Evolutionary conservation across 2,329 filamentous ascomycete species (phyloP).

Genomic region (Myotisia sp.): DNA sequence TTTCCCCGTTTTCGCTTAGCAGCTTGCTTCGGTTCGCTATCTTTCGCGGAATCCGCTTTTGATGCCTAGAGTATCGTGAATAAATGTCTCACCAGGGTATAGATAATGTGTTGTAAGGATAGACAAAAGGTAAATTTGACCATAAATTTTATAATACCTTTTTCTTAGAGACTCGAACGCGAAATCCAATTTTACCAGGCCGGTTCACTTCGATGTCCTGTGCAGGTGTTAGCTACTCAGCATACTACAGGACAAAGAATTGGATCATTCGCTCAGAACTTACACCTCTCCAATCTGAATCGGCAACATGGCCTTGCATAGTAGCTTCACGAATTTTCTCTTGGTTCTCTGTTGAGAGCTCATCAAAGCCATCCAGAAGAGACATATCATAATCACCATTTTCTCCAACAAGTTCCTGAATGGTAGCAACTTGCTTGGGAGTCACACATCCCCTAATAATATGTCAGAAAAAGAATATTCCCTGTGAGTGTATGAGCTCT

Average conservation of each 20-base stretch:
- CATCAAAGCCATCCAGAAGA: conserved; percentile 66
- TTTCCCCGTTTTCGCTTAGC: conserved; percentile 20
- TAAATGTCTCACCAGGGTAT: too few species aligned
- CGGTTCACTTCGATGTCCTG: conserved; percentile 64
- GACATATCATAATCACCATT: conserved; percentile 44
- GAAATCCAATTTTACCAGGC: conserved; percentile 52
- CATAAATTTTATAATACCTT: too few species aligned
- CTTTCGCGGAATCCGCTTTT: too few species aligned
- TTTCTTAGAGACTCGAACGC: conserved; percentile 27
- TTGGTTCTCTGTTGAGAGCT: conserved; percentile 53
- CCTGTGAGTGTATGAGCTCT: neutral
- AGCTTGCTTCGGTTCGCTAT: conserved; percentile 22
- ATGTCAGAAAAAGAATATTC: conserved; percentile 2
- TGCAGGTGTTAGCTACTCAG: conserved; percentile 8
- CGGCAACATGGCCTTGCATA: conserved; percentile 62
- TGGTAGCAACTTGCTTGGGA: conserved; percentile 54
- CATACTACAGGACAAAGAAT: conserved; percentile 9
- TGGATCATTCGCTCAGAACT: too few species aligned
- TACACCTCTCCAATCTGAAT: conserved; percentile 82
- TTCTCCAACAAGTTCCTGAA: conserved; percentile 39
- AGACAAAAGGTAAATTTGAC: neutral
- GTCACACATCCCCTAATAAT: conserved; percentile 69
- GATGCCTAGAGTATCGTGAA: too few species aligned
- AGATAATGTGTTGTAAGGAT: neutral
- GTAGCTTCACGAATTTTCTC: conserved; percentile 61